phyloP scores from a whole-genome alignment of 202 grass and related monocot genomes.

The Eragrostis tef region DNA sequence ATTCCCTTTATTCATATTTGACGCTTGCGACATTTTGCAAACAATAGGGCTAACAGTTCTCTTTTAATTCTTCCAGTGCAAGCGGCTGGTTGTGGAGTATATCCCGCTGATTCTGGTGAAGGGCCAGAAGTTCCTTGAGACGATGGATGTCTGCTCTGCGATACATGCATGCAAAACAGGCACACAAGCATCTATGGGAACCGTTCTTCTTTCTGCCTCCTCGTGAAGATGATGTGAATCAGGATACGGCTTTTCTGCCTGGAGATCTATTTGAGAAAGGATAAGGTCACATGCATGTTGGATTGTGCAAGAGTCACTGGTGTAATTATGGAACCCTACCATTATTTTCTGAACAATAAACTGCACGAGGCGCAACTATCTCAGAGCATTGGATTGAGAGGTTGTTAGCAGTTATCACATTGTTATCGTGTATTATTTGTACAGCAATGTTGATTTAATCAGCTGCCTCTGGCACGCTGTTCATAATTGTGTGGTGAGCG shows the following conservation, averaged over 20 bases:
- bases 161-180: constrained; percentile 69
- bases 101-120: constrained; percentile 58
- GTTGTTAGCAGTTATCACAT: background rate
- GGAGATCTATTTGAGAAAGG: background rate
- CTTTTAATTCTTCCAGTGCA: constrained; percentile 56
- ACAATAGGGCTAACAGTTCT: background rate
- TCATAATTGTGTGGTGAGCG: background rate
- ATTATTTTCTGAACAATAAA: constrained; percentile 6
- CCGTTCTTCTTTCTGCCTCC: constrained; percentile 24
- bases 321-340: constrained; percentile 30
- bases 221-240: constrained; percentile 45
- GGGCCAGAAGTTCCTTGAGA: constrained; percentile 61
- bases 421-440: background rate
- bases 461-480: background rate
- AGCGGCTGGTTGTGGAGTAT: constrained; percentile 57
- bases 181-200: constrained; percentile 29
- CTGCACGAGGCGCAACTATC: background rate
- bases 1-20: background rate
- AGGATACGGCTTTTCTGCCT: background rate
- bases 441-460: background rate
- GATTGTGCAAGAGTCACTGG: background rate
- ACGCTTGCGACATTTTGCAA: background rate
- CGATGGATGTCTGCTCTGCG: constrained; percentile 53
- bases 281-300: constrained; percentile 20
- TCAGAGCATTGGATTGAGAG: background rate